phyloP scores from a whole-genome alignment of 2,329 filamentous ascomycete species.

The Teratosphaeria viscida region DNA sequence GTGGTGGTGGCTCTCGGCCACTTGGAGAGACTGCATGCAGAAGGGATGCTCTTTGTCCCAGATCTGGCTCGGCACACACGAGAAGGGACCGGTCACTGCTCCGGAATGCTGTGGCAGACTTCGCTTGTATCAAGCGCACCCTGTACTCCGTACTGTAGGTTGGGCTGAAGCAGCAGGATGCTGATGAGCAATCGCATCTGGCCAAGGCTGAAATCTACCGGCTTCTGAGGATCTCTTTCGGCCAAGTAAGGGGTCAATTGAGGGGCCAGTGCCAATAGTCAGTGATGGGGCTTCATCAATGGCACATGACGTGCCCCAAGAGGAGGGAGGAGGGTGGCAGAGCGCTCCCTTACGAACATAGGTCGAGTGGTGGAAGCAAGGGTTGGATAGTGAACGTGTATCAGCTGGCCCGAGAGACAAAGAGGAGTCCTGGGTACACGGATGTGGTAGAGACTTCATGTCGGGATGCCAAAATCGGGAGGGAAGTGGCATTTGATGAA shows the following conservation, averaged over 20 bases:
- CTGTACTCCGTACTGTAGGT: background rate
- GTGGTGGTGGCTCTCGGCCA: background rate
- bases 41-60: background rate
- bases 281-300: background rate
- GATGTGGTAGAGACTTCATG: too few species aligned
- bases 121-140: background rate
- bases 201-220: background rate
- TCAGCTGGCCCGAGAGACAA: too few species aligned
- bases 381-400: too few species aligned
- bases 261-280: background rate
- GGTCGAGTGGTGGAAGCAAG: background rate
- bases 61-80: background rate
- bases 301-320: background rate
- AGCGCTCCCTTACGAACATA: background rate
- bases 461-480: background rate
- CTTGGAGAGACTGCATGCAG: background rate
- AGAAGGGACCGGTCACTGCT: background rate
- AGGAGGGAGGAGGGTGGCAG: too few species aligned
- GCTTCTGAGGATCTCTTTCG: background rate
- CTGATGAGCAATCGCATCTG: too few species aligned
- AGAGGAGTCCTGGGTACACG: too few species aligned
- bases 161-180: background rate
- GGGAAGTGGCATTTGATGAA: background rate
- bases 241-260: background rate
- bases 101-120: background rate